Evolutionary conservation across 805 yeast genomes (phyloP), one percentile per base, ranked within the genome.

Genomic region (Priceomyces carsonii): DNA sequence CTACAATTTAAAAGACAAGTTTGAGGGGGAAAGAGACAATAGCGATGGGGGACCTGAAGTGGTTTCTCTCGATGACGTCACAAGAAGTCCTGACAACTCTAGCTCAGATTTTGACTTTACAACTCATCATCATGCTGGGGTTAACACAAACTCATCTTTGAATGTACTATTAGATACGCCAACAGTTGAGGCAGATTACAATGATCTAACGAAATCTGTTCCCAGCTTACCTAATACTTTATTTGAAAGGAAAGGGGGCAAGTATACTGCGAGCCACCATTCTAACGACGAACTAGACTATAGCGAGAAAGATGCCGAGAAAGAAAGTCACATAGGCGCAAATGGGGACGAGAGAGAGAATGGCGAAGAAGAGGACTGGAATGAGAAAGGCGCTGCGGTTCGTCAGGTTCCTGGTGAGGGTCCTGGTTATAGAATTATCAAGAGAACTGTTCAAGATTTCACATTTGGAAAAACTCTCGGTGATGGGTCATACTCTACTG

Each of bases 401-500:
- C 51, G 45, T 32, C 41, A 35, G 13, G 40, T 61, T 3, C 43
- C 35, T 0, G 41, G 27, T 2, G 43, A 44, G 5, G 45, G 45
- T 3, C 43, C 55, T 4, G 44, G 45, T 2, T 45, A 43, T 18
- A 45, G 47, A 19, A 43, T 65, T 9, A 56, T 68, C 18, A 55
- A 61, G 31, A 45, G 74, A 40, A 59, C 58, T 2, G 74, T 69
- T 2, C 43, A 42, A 16, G 74, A 69, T 48, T 69, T 69, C 39
- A 57, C 57, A 38, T 66, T 66, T 33, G 74, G 74, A 5, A 55
- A 57, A 29, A 51, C 49, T n/a, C 47, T 69, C 27, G 74, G 74
- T 10, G 74, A 68, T 42, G 74, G 74, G 1, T 67, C 73, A 1
- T 69, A 69, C 39, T 65, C 71, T 7, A 69, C 74, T 0, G 74